phyloP scores from a whole-genome alignment of 75 land plant species.

The Picea glauca region DNA sequence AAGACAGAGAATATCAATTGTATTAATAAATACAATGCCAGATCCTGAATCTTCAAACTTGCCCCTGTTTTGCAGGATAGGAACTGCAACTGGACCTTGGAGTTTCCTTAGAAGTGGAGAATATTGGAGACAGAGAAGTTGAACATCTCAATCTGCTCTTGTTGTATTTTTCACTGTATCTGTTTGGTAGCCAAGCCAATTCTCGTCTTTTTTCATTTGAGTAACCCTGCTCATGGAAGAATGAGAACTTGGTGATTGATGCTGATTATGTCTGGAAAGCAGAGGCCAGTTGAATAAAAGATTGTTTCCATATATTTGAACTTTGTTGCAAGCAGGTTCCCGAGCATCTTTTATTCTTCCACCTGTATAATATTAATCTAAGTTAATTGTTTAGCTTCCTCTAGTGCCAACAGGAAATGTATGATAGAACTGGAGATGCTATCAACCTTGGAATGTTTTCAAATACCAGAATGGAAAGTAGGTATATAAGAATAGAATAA shows the following conservation, averaged over 20 bases:
- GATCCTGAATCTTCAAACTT: background rate
- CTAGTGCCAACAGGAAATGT: background rate
- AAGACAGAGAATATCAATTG: background rate
- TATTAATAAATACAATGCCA: background rate
- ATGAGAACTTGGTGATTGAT: background rate
- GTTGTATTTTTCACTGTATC: too few relatives aligned
- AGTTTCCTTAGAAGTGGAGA: conserved; percentile 26
- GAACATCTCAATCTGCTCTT: too few relatives aligned
- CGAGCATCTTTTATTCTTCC: background rate
- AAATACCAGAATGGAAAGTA: background rate
- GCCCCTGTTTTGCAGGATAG: conserved; percentile 55
- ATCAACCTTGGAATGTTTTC: background rate
- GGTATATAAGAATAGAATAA: background rate
- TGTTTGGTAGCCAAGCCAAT: background rate
- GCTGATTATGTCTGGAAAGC: background rate
- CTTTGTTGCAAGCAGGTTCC: background rate
- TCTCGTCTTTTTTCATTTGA: background rate
- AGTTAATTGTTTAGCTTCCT: background rate
- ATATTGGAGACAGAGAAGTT: background rate
- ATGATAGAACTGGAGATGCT: background rate
- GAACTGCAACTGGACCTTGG: conserved; percentile 89
- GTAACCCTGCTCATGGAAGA: background rate
- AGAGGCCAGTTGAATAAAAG: background rate
- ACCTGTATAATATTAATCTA: background rate
- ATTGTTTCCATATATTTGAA: background rate